Conservation (phyloP, 2,329 filamentous ascomycete genomes). For the Paramyrothecium roridum region DNA sequence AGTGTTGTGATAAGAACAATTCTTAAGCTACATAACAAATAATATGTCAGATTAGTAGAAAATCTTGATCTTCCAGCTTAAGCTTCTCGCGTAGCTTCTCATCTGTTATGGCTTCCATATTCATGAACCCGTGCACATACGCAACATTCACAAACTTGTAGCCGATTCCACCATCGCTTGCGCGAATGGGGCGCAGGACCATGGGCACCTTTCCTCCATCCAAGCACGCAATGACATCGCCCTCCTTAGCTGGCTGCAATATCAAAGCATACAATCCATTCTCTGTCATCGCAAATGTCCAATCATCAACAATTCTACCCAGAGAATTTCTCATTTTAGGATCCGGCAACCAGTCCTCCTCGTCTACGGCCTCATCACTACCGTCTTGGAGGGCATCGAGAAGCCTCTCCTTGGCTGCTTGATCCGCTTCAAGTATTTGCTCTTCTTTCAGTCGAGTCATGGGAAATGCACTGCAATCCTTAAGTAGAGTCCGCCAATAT, state of each 20-base stretch:
- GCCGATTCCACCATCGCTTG: too few species aligned
- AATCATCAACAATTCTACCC: background rate
- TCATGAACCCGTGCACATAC: slow-evolving; percentile 1
- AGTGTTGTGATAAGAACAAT: too few species aligned
- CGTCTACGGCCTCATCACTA: background rate
- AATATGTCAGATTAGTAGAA: background rate
- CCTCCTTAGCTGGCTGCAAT: background rate
- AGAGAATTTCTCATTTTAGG: background rate
- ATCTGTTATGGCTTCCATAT: background rate
- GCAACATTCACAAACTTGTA: background rate
- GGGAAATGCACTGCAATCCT: background rate
- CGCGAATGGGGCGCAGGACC: background rate
- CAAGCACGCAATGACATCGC: background rate
- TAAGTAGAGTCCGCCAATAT: background rate
- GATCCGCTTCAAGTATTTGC: background rate
- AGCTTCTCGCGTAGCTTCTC: background rate
- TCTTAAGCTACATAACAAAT: too few species aligned
- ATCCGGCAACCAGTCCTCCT: background rate
- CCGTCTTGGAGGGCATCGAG: background rate
- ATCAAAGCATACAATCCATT: background rate
- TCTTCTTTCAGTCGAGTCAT: background rate
- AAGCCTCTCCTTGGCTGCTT: too few species aligned
- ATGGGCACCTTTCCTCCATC: background rate
- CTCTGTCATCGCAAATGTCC: background rate
- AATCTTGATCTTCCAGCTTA: background rate